Evolutionary conservation across 192 early-diverging fungal species (phyloP), one percentile per base, ranked within the genome.

Genomic region (Funneliformis geosporum): DNA sequence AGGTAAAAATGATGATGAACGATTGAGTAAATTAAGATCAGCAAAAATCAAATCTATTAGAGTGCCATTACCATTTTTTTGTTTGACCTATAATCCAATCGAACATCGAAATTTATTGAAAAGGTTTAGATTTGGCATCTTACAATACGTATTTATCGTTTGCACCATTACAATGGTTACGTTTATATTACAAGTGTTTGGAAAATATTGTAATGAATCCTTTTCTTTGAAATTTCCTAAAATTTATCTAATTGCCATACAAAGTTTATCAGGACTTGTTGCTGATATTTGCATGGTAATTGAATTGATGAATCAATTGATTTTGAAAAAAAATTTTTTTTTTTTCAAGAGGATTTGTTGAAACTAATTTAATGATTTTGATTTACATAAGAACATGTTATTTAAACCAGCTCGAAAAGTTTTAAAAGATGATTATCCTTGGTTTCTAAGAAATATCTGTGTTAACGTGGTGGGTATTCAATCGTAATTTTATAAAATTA

Each of bases 141-240:
- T 94, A 27, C 93, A 94, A 82, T 94, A 94, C 64, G 89, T 90
- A 9, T 81, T 93, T 11, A 79, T 94, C 79, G 86, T 90, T 62
- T 90, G 90, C 16, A 42, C 87, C 5, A 79, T 86, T 72, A 92
- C 92, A 38, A 67, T 93, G 23, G 82, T 88, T 16, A 86, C 91
- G 4, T 87, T 94, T 18, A 83, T 93, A 40, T 79, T 89, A 23
- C 85, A 93, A 62, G 85, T 85, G 44, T 80, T 84, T n/a, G 90
- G 84, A n/a, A 75, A 90, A 21, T 93, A 84, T 78, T 94, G 93
- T 68, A 79, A 89, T 9, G 5, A 65, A 8, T 28, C 23, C 11
- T 65, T 12, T 23, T 65, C 62, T 28, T 28, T 65, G 8, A 12
- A 28, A 28, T 65, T 28, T 7, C 62, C 62, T 65, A 23, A 65